phyloP scores from a whole-genome alignment of 805 yeast genomes.

The Nakazawaea ambrosiae region DNA sequence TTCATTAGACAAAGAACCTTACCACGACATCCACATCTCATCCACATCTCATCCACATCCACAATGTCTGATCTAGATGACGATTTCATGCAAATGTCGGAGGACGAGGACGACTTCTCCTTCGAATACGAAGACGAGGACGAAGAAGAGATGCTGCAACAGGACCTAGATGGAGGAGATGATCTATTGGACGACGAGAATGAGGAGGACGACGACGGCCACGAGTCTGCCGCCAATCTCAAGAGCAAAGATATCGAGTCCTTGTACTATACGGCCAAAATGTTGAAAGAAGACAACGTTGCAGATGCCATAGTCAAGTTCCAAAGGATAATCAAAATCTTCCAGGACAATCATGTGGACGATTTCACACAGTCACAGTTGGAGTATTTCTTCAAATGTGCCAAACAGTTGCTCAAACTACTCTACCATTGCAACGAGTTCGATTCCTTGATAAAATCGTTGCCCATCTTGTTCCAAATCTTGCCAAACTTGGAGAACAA shows the following conservation, averaged over 20 bases:
- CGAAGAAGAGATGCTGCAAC: constrained; percentile 10
- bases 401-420: constrained; percentile 26
- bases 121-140: constrained; percentile 19
- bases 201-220: constrained; percentile 11
- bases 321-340: neutral
- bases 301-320: constrained; percentile 16
- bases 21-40: too few relatives aligned
- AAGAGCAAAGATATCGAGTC: constrained; percentile 17
- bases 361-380: constrained; percentile 3
- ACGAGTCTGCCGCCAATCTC: constrained; percentile 1
- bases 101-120: constrained; percentile 27
- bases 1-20: too few relatives aligned
- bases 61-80: constrained; percentile 31
- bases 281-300: constrained; percentile 22
- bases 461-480: constrained; percentile 16
- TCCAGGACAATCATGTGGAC: neutral
- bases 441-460: constrained; percentile 12
- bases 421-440: constrained; percentile 14
- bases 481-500: constrained; percentile 13
- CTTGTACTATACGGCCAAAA: constrained; percentile 25
- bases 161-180: too few relatives aligned
- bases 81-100: constrained; percentile 24
- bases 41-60: too few relatives aligned
- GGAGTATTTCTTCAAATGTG: constrained; percentile 24
- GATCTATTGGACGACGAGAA: too few relatives aligned